Percentiles rank a stretch among this genome's conserved stretches.
phyloP scores from a whole-genome alignment of 1,284 basidiomycete genomes.

The Phellopilus nigrolimitatus region DNA sequence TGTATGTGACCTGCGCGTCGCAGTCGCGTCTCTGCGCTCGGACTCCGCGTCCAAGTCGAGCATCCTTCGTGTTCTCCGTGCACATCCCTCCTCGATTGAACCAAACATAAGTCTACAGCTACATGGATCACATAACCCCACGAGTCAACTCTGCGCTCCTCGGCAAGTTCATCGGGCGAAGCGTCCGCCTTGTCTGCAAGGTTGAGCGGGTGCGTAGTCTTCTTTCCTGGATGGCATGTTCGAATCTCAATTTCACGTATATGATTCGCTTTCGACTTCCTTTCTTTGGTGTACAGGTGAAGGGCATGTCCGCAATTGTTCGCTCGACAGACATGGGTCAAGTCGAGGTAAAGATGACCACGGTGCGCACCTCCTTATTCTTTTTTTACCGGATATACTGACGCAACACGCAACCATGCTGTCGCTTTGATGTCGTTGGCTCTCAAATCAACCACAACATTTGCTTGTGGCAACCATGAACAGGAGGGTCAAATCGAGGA shows the following conservation, averaged over 20 bases:
- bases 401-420: no score
- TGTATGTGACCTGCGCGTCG: no score
- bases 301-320: constrained; percentile 55
- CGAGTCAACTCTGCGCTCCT: constrained; percentile 66
- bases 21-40: no score
- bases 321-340: constrained; percentile 71
- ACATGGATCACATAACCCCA: constrained; percentile 26
- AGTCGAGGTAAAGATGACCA: constrained; percentile 49
- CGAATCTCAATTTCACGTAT: constrained; percentile 5
- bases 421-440: no score
- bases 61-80: no score
- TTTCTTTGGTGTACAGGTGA: constrained; percentile 36
- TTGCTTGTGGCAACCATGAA: background rate
- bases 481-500: constrained; percentile 49
- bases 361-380: constrained; percentile 36
- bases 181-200: constrained; percentile 72
- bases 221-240: background rate
- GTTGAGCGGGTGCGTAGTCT: constrained; percentile 48
- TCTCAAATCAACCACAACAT: no score
- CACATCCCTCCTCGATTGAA: no score
- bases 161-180: constrained; percentile 47
- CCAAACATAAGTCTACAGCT: background rate
- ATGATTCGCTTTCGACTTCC: background rate
- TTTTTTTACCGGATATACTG: no score
- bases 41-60: no score